These are phyloP conservation scores for Cenchrus fungigraminus DNA, from an alignment of 176 grass and related monocot genomes.

Conservation along the genomic window DNA sequence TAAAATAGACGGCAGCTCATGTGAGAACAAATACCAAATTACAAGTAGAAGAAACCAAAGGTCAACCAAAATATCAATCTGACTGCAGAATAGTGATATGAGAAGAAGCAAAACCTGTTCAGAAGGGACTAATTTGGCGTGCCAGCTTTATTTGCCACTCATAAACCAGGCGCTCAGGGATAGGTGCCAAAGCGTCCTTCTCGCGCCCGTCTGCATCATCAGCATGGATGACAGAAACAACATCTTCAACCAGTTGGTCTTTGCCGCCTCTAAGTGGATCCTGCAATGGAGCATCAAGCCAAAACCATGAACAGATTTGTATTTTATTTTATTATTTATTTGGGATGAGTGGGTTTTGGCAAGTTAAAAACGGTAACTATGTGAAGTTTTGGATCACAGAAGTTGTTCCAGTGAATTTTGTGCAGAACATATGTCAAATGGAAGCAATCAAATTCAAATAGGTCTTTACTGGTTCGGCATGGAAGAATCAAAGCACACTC, in stretches of 20 bases:
- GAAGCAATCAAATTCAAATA: background rate
- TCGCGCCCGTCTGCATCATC: constrained; percentile 43
- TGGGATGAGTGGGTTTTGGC: background rate
- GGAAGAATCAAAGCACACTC: background rate
- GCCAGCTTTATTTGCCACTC: constrained; percentile 95
- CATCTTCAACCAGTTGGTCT: constrained; percentile 84
- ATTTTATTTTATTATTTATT: background rate
- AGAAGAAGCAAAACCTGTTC: constrained; percentile 42
- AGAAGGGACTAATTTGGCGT: constrained; percentile 87
- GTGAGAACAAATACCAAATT: background rate
- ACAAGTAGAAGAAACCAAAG: background rate
- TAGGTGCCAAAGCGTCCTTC: constrained; percentile 54
- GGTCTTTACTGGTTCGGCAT: background rate
- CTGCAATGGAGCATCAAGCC: constrained; percentile 48
- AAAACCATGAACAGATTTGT: constrained; percentile 8
- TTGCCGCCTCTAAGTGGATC: constrained; percentile 93
- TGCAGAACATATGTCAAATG: background rate
- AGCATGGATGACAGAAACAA: constrained; percentile 68
- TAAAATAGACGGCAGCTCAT: background rate
- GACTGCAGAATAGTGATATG: background rate
- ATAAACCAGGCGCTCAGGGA: constrained; percentile 64
- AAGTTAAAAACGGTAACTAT: background rate
- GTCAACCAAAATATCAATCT: background rate
- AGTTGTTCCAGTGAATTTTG: background rate
- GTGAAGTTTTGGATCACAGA: background rate